phyloP scores from a whole-genome alignment of 108 stramenopile species.

The Pinguiococcus pyrenoidosus region DNA sequence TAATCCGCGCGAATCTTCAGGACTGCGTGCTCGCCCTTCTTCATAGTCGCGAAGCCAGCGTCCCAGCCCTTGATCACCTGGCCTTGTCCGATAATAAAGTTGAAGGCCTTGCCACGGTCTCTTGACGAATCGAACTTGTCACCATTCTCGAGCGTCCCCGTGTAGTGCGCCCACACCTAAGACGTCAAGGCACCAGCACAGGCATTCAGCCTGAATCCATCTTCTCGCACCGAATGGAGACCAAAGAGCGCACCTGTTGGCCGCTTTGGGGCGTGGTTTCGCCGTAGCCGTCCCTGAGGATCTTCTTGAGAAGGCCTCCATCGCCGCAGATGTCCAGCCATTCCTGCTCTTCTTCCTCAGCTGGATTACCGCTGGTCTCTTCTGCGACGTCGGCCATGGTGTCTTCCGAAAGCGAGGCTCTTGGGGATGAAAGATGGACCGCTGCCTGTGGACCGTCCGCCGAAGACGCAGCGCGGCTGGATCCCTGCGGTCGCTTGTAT shows the following conservation, averaged over 20 bases:
- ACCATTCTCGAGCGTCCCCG: slow-evolving; percentile 20
- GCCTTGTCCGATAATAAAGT: slow-evolving; percentile 79
- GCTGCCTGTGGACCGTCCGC: too few relatives aligned
- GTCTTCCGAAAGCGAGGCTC: too few relatives aligned
- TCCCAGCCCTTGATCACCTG: slow-evolving; percentile 95
- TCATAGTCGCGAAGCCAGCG: slow-evolving; percentile 44
- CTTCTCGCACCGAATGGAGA: too few relatives aligned
- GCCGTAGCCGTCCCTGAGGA: not conserved
- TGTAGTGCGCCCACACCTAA: slow-evolving; percentile 27
- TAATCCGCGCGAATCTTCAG: slow-evolving; percentile 38
- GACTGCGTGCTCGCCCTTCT: slow-evolving; percentile 29
- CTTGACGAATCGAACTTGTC: slow-evolving; percentile 13
- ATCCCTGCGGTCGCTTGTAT: too few relatives aligned
- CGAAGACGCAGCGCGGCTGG: too few relatives aligned
- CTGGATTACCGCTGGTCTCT: too few relatives aligned
- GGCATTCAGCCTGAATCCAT: too few relatives aligned
- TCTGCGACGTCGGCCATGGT: too few relatives aligned
- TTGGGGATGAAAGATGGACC: too few relatives aligned
- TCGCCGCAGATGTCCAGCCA: slow-evolving; percentile 33
- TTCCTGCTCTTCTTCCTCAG: too few relatives aligned
- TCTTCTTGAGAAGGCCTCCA: slow-evolving; percentile 37
- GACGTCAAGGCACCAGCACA: too few relatives aligned
- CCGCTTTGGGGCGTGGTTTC: not conserved
- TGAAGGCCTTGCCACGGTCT: slow-evolving; percentile 78
- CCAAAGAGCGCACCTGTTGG: too few relatives aligned